Conservation (phyloP, 2,329 filamentous ascomycete species). For the Cladosporium sp. region DNA sequence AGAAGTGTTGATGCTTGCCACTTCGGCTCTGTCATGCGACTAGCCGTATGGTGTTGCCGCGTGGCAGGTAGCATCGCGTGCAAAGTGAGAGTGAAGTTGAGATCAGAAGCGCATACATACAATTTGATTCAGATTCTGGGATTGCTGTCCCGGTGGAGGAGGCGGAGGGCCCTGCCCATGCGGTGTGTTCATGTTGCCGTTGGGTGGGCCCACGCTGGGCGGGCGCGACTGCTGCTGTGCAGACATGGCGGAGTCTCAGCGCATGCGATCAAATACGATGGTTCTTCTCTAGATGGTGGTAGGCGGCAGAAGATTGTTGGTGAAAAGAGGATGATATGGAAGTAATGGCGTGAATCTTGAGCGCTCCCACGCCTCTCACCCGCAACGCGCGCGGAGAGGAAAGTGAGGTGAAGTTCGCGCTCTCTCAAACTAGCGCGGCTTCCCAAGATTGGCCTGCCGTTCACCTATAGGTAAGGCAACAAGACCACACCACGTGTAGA, state of each 20-base stretch:
- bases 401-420: conserved; percentile 4
- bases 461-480: too few relatives aligned
- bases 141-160: conserved; percentile 53
- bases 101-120: conserved; percentile 53
- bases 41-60: too few relatives aligned
- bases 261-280: not conserved
- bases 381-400: not conserved
- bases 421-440: not conserved
- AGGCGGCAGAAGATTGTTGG: too few relatives aligned
- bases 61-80: not conserved
- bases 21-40: too few relatives aligned
- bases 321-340: too few relatives aligned
- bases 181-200: conserved; percentile 40
- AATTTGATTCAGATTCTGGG: conserved; percentile 92
- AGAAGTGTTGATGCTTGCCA: too few relatives aligned
- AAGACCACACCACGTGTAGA: not conserved
- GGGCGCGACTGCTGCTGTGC: conserved; percentile 30
- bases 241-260: conserved; percentile 4
- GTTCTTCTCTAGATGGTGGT: too few relatives aligned
- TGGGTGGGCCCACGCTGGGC: conserved; percentile 32
- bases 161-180: conserved; percentile 33
- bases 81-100: not conserved
- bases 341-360: too few relatives aligned
- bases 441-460: not conserved
- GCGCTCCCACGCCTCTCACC: too few relatives aligned